phyloP scores from a whole-genome alignment of 495 filamentous ascomycete genomes.

The Viridothelium virens region DNA sequence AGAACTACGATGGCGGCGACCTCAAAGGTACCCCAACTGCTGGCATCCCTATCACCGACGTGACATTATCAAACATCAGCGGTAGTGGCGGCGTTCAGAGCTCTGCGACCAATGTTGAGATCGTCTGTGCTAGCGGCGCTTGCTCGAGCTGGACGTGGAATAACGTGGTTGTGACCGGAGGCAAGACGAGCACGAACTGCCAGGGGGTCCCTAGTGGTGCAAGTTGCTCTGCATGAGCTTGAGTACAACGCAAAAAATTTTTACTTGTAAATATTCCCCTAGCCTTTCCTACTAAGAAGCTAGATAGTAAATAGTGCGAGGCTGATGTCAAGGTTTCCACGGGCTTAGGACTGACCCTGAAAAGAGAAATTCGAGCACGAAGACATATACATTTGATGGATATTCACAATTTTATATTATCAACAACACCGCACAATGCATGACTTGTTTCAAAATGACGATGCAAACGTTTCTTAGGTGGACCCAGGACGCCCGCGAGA shows the following conservation, averaged over 20 bases:
- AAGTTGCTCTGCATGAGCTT: slow-evolving; percentile 1
- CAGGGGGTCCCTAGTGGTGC: slow-evolving; percentile 23
- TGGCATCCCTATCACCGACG: slow-evolving; percentile 53
- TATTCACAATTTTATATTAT: too few relatives aligned
- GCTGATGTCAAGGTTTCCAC: too few relatives aligned
- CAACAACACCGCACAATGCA: too few relatives aligned
- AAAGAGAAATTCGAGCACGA: too few relatives aligned
- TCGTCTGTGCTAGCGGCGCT: slow-evolving; percentile 32
- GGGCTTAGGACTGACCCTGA: too few relatives aligned
- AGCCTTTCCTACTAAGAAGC: too few relatives aligned
- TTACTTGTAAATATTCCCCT: too few relatives aligned
- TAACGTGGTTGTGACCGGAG: slow-evolving; percentile 27
- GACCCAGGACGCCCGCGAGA: not conserved
- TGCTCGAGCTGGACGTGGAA: slow-evolving; percentile 32
- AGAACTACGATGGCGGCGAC: slow-evolving; percentile 59
- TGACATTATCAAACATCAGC: slow-evolving; percentile 45
- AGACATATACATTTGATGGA: too few relatives aligned
- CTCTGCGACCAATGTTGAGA: slow-evolving; percentile 44
- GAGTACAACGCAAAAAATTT: too few relatives aligned
- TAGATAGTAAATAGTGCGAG: too few relatives aligned
- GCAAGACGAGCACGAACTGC: slow-evolving; percentile 24
- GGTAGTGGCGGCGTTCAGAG: slow-evolving; percentile 40
- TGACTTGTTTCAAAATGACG: too few relatives aligned
- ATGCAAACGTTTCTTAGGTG: too few relatives aligned
- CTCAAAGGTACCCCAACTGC: slow-evolving; percentile 47